A percentile compares a stretch with the other conserved stretches of the same genome.
Evolutionary conservation across 371 early-diverging fungal species (phyloP).

Genomic region (Mycotypha africana): DNA sequence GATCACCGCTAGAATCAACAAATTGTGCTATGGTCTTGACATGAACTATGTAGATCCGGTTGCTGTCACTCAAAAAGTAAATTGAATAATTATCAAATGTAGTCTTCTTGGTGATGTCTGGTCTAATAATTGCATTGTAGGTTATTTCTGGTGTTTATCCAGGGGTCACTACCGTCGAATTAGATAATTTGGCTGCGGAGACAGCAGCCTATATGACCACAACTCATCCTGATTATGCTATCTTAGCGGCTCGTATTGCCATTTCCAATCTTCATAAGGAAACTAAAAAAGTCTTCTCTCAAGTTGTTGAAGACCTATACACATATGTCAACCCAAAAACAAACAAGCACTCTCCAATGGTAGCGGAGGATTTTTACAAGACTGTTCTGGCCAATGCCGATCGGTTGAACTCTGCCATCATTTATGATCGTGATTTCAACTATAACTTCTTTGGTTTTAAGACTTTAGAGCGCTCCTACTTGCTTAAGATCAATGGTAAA

Average conservation of each 20-base stretch:
- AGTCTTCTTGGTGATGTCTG: neutral
- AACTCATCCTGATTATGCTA: constrained; percentile 90
- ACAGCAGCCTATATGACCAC: constrained; percentile 89
- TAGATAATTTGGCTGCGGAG: constrained; percentile 90
- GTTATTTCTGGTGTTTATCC: constrained; percentile 85
- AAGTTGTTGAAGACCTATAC: constrained; percentile 59
- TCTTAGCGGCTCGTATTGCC: constrained; percentile 89
- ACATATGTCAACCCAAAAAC: constrained; percentile 77
- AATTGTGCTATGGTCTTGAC: constrained; percentile 85
- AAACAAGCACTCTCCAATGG: constrained; percentile 67
- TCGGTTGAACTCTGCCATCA: constrained; percentile 80
- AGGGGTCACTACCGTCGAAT: constrained; percentile 85
- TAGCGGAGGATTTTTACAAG: constrained; percentile 64
- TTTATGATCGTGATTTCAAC: constrained; percentile 90
- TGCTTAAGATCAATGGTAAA: constrained; percentile 74
- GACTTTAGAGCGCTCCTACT: constrained; percentile 90
- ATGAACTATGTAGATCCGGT: constrained; percentile 84
- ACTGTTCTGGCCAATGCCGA: constrained; percentile 67
- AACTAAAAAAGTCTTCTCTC: constrained; percentile 77
- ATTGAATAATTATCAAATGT: neutral
- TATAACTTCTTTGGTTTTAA: constrained; percentile 97
- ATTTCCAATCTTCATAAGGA: constrained; percentile 90
- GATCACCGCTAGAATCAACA: constrained; percentile 86
- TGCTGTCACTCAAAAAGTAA: constrained; percentile 77
- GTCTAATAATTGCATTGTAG: constrained; percentile 5